Conservation (phyloP, 1,139 yeast species). For the Taiozyma onychis region DNA sequence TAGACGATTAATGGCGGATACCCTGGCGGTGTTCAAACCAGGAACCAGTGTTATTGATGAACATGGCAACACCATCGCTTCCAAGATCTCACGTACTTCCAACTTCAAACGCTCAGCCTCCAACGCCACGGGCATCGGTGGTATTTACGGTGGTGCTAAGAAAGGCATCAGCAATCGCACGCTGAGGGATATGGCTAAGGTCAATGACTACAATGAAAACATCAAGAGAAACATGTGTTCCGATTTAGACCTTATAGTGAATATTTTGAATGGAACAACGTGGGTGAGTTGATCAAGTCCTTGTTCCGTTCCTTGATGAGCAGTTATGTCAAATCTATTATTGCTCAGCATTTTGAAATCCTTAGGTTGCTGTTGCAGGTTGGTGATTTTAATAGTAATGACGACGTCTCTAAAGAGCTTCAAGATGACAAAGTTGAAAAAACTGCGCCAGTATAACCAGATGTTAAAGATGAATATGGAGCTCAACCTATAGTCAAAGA, state of each 20-base stretch:
- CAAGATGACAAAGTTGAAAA: background rate
- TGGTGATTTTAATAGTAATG: slow-evolving; percentile 43
- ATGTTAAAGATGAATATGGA: background rate
- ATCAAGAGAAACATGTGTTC: slow-evolving; percentile 42
- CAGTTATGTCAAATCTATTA: slow-evolving; percentile 59
- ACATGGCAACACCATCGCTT: slow-evolving; percentile 31
- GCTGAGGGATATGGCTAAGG: slow-evolving; percentile 18
- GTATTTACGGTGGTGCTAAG: background rate
- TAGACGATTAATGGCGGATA: slow-evolving; percentile 45
- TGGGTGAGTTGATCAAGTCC: slow-evolving; percentile 48
- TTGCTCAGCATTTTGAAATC: slow-evolving; percentile 88
- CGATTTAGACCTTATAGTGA: slow-evolving; percentile 61
- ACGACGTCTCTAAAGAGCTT: background rate
- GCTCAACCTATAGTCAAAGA: background rate
- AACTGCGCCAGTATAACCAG: background rate
- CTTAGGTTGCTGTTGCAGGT: slow-evolving; percentile 76
- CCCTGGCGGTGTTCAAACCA: too few species aligned
- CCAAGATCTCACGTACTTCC: slow-evolving; percentile 25
- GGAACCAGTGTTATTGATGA: slow-evolving; percentile 30
- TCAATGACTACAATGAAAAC: slow-evolving; percentile 20
- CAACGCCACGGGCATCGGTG: slow-evolving; percentile 8
- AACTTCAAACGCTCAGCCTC: slow-evolving; percentile 6
- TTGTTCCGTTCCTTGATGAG: slow-evolving; percentile 56
- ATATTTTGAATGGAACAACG: slow-evolving; percentile 53
- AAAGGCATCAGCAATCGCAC: slow-evolving; percentile 4